A percentile compares a stretch with the other conserved stretches of the same genome.
Conservation (phyloP, 2,329 filamentous ascomycete species). For the Penicillium sp. region DNA sequence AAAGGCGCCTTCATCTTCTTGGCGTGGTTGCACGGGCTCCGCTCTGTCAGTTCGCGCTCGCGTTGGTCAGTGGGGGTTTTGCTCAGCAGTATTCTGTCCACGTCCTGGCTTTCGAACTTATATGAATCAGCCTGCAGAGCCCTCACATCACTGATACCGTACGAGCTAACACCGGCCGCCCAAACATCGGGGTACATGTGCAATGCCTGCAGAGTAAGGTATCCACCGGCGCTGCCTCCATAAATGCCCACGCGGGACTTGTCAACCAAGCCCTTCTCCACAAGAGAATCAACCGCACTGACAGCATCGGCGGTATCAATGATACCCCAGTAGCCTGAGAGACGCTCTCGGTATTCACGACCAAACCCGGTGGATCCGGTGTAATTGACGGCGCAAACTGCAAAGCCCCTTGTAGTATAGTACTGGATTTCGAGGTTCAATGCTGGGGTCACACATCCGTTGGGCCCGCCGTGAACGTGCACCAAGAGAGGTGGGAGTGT, state of each 20-base stretch:
- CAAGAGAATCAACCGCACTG: slow-evolving; percentile 50
- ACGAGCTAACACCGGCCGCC: slow-evolving; percentile 53
- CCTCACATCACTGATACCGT: slow-evolving; percentile 56
- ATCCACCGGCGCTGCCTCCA: slow-evolving; percentile 57
- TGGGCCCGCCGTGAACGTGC: slow-evolving; percentile 55
- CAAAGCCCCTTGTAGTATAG: slow-evolving; percentile 58
- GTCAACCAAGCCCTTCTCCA: slow-evolving; percentile 39
- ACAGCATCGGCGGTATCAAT: slow-evolving; percentile 55
- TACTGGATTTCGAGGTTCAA: slow-evolving; percentile 53
- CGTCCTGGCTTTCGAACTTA: slow-evolving; percentile 59
- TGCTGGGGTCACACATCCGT: slow-evolving; percentile 48
- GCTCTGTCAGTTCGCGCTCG: slow-evolving; percentile 45
- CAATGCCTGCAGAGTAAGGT: slow-evolving; percentile 54
- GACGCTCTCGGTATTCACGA: slow-evolving; percentile 51
- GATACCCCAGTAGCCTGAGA: slow-evolving; percentile 55
- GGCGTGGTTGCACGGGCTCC: slow-evolving; percentile 54
- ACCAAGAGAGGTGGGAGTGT: slow-evolving; percentile 54
- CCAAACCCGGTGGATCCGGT: slow-evolving; percentile 57
- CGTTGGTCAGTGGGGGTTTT: slow-evolving; percentile 44
- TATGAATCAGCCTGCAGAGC: slow-evolving; percentile 53
- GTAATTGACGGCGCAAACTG: slow-evolving; percentile 55
- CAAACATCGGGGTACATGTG: slow-evolving; percentile 51
- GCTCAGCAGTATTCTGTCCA: slow-evolving; percentile 47
- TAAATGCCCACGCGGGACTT: slow-evolving; percentile 49
- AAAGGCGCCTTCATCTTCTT: slow-evolving; percentile 54